Percentiles rank a stretch among this genome's conserved stretches.
These are phyloP conservation scores for Gossypium trilobum DNA, from an alignment of 441 rosid species.

Conservation along the genomic window DNA sequence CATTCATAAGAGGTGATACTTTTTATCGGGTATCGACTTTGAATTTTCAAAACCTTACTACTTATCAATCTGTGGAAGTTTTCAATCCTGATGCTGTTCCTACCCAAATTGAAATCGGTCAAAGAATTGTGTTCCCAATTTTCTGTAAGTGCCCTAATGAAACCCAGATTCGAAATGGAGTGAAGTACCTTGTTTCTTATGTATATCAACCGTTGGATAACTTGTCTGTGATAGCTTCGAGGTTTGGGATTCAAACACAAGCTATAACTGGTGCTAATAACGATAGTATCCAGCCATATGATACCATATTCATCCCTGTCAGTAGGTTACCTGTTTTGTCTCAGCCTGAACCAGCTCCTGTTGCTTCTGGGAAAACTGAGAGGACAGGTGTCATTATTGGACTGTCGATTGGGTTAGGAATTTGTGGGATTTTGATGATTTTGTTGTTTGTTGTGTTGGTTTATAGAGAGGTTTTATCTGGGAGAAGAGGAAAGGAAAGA, in stretches of 20 bases:
- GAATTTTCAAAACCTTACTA: slow-evolving; percentile 43
- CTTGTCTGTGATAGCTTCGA: slow-evolving; percentile 41
- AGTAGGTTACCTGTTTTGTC: slow-evolving; percentile 32
- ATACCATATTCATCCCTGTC: slow-evolving; percentile 52
- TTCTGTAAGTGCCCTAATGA: slow-evolving; percentile 55
- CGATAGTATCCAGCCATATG: slow-evolving; percentile 20
- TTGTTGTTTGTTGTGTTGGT: slow-evolving; percentile 21
- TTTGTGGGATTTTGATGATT: slow-evolving; percentile 33
- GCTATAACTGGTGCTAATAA: slow-evolving; percentile 40
- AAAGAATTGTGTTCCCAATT: slow-evolving; percentile 33
- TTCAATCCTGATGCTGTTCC: slow-evolving; percentile 47
- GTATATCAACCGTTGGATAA: slow-evolving; percentile 51
- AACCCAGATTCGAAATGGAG: slow-evolving; percentile 22
- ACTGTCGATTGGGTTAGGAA: slow-evolving; percentile 42
- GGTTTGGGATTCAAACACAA: slow-evolving; percentile 34
- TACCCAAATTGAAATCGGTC: slow-evolving; percentile 32
- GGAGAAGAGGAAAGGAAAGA: slow-evolving; percentile 18
- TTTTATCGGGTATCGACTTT: slow-evolving; percentile 30
- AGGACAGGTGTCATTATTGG: slow-evolving; percentile 40
- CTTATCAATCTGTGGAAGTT: slow-evolving; percentile 49
- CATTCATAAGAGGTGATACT: slow-evolving; percentile 34
- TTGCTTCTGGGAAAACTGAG: slow-evolving; percentile 23
- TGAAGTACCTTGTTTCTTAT: slow-evolving; percentile 42
- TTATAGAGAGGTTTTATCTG: slow-evolving; percentile 23
- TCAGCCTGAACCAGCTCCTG: slow-evolving; percentile 31